Base-by-base conservation (phyloP, 2,329 filamentous ascomycete species). In the Albophoma yamanashiensis region DNA sequence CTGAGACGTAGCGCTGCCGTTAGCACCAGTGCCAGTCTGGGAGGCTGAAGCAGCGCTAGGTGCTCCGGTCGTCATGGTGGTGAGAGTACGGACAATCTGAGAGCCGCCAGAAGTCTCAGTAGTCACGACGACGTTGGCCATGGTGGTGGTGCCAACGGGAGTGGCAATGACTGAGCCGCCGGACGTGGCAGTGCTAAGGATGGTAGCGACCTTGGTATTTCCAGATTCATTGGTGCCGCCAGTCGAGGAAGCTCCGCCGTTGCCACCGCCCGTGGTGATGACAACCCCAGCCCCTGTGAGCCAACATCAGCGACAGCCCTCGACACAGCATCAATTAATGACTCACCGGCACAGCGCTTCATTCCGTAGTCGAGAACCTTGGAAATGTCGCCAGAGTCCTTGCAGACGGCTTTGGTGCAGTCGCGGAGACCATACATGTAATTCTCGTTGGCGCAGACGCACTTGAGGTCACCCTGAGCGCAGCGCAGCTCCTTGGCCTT, bases 381-480 rank as follows among this genome's bases (percentile, higher is more conserved):
- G 0, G 50, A 63, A 40, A 69, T 65, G 56, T 75, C 36, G 36
- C 14, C 75, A 56, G 74, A 64, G 17, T 65, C 60, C 61, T 64
- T 60, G 73, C 79, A 82, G 53, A 73, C 70, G 69, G 77, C 70
- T 63, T 66, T 64, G 22, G 79, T 75, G 72, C 80, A 83, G 73
- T 83, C 80, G 61, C 75, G 78, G 61, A 82, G 69, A 58, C 80
- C 80, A 64, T 76, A 80, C 60, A 71, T 65, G 70, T 80, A 82
- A 73, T 80, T 66, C 53, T 63, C 47, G 63, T 79, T 77, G 60
- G 67, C 65, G 74, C 80, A 83, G 17, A 82, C 73, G 70, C 80
- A 82, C 56, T 66, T 65, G 50, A 73, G 42, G 62, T 81, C 78
- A 47, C 67, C 68, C 59, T 66, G 62, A 9, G 62, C 60, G 72